Percentiles rank a stretch among this genome's conserved stretches.
Conservation (phyloP, 306 rosid species). For the Mimosa bimucronata region DNA sequence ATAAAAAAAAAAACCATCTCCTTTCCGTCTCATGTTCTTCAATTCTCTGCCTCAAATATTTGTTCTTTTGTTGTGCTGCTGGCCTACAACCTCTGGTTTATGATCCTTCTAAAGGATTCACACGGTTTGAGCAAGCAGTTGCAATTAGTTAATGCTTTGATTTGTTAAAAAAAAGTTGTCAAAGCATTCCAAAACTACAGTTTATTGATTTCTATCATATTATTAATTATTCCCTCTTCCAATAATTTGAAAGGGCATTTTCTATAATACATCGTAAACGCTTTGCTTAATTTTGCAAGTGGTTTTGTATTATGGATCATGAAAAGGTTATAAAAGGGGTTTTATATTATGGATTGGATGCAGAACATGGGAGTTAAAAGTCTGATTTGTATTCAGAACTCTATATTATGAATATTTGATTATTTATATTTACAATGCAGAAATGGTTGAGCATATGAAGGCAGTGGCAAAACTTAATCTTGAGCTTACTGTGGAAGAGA, state of each 20-base stretch:
- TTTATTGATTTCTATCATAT: neutral
- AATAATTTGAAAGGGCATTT: neutral
- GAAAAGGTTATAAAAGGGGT: neutral
- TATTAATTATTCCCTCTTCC: neutral
- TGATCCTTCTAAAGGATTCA: neutral
- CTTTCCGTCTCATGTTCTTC: neutral
- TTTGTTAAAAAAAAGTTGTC: neutral
- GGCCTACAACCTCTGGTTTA: neutral
- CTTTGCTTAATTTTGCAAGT: neutral
- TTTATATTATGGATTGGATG: neutral
- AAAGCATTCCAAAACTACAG: neutral
- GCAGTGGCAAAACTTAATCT: conserved; percentile 85
- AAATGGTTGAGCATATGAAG: conserved; percentile 98
- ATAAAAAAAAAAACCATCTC: too few relatives aligned
- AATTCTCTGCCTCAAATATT: conserved; percentile 2
- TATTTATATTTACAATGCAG: conserved; percentile 51
- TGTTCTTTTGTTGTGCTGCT: neutral
- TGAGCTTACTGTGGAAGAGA: conserved; percentile 95
- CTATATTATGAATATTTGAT: conserved; percentile 4
- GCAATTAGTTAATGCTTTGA: neutral
- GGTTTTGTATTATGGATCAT: neutral
- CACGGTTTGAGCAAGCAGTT: neutral
- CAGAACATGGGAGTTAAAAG: neutral
- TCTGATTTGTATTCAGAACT: neutral
- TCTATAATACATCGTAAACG: neutral